A percentile compares a stretch with the other conserved stretches of the same genome.
phyloP scores from a whole-genome alignment of 192 early-diverging fungal genomes.

The Allomyces macrogynus region DNA sequence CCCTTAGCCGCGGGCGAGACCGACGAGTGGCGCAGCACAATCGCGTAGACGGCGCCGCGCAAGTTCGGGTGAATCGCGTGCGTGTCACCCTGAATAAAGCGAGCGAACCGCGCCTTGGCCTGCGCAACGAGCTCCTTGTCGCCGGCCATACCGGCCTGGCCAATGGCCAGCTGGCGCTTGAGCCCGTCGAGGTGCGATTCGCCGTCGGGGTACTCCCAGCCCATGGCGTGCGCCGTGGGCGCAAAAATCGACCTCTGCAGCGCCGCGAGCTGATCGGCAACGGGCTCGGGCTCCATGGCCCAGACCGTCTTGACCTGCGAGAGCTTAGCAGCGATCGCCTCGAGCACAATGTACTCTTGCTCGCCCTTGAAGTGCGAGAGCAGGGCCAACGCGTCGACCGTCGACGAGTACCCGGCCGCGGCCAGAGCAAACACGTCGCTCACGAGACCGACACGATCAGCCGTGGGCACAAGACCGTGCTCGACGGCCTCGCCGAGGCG shows the following conservation, averaged over 20 bases:
- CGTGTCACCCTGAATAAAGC: conserved; percentile 30
- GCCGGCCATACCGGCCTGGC: conserved; percentile 30
- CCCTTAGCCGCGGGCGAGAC: conserved; percentile 8
- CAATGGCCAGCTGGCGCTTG: conserved; percentile 42
- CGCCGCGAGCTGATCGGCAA: conserved; percentile 19
- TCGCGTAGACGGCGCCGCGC: conserved; percentile 31
- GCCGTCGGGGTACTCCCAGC: conserved; percentile 27
- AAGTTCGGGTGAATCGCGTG: conserved; percentile 36
- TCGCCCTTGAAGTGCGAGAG: conserved; percentile 23
- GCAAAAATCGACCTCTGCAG: conserved; percentile 30
- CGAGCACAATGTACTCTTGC: conserved; percentile 27
- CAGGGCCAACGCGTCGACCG: conserved; percentile 15
- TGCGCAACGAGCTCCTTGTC: conserved; percentile 29
- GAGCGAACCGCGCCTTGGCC: conserved; percentile 28
- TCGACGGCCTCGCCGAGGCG: conserved; percentile 15
- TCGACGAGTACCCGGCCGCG: conserved; percentile 19
- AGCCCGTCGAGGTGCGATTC: conserved; percentile 36
- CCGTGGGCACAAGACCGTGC: conserved; percentile 13
- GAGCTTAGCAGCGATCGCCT: conserved; percentile 19
- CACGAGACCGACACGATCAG: conserved; percentile 25
- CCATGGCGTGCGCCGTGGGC: conserved; percentile 33
- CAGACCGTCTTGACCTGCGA: conserved; percentile 25
- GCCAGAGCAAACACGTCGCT: conserved; percentile 23
- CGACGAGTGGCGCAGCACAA: conserved; percentile 20
- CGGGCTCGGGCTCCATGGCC: conserved; percentile 18